Evolutionary conservation across 495 filamentous ascomycete genomes (phyloP), one percentile per base, ranked within the genome.

Genomic region (Saxophila tyrrhenica): DNA sequence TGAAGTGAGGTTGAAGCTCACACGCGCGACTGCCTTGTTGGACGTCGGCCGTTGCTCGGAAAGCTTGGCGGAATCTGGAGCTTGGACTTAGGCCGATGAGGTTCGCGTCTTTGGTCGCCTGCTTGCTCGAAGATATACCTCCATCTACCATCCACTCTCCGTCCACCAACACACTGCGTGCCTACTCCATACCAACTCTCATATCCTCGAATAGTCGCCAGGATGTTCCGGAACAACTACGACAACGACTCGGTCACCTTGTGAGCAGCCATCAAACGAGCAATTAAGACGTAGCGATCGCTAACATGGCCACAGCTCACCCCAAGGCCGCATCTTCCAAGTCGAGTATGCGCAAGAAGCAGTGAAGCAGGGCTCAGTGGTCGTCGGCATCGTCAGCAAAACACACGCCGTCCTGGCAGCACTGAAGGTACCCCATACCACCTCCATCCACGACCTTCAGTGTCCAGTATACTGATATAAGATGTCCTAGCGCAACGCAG

Each of bases 211-310:
- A 2, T 17, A 16, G 22, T 21, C 49, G 52, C 54, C 73, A 82
- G 66, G 56, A 98, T 98, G 92, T 98, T 98, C 77, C 81, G 92
- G 73, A 98, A 98, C 76, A 96, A 97, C 73, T 98, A 98, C 78
- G 92, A 98, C 75, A 98, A 97, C 80, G 92, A 98, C 75, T 90
- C 89, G 32, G 91, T 98, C 72, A 98, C 92, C 74, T 98, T 97
- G 90, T 96, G 79, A 73, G 79, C 70, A 61, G 56, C 51, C 48
- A 59, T 39, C 53, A 41, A 32, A 21, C 5, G 41, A 49, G 48
- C 20, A 48, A 39, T 20, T 20, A 19, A 48, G 29, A 13, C 48
- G 63, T 1, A n/a, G 23, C 46, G 19, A 9, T 24, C 11, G 38
- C 60, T 65, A 57, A 65, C 21, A 10, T 35, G 41, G 21, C 35